Percentiles rank a stretch among this genome's conserved stretches.
phyloP scores from a whole-genome alignment of 208 protist genomes.

The Jaenimonas drosophilae region DNA sequence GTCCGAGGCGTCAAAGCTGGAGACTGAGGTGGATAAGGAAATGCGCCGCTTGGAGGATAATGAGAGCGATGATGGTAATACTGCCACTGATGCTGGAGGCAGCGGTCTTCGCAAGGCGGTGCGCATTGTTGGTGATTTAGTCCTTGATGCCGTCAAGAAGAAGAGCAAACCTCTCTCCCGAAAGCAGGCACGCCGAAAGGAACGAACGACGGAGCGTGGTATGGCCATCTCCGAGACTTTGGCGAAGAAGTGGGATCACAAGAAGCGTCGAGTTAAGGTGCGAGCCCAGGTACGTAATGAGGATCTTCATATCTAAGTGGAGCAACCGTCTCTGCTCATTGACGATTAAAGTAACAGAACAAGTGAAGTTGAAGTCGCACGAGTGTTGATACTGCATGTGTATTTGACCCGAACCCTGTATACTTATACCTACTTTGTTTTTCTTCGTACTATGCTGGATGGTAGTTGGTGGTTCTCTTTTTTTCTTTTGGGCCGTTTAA shows the following conservation, averaged over 20 bases:
- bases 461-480: too few species aligned
- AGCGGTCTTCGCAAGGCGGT: constrained; percentile 21
- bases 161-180: constrained; percentile 63
- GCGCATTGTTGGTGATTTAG: constrained; percentile 48
- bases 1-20: constrained; percentile 21
- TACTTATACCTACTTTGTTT: too few species aligned
- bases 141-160: constrained; percentile 46
- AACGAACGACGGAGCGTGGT: constrained; percentile 45
- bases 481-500: too few species aligned
- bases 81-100: neutral
- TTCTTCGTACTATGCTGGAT: too few species aligned
- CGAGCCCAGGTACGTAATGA: constrained; percentile 76
- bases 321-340: neutral
- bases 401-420: too few species aligned
- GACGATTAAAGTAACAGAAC: neutral
- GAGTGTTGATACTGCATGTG: too few species aligned
- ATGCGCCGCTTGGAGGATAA: constrained; percentile 32
- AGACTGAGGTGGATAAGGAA: constrained; percentile 54
- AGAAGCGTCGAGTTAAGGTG: constrained; percentile 80
- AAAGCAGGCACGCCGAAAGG: constrained; percentile 61
- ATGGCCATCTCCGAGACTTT: constrained; percentile 36
- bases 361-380: too few species aligned
- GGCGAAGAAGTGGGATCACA: constrained; percentile 54
- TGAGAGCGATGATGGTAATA: constrained; percentile 7
- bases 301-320: constrained; percentile 47